A percentile compares a stretch with the other conserved stretches of the same genome.
Conservation (phyloP, 2,329 filamentous ascomycete genomes). For the Rasamsonia emersonii region DNA sequence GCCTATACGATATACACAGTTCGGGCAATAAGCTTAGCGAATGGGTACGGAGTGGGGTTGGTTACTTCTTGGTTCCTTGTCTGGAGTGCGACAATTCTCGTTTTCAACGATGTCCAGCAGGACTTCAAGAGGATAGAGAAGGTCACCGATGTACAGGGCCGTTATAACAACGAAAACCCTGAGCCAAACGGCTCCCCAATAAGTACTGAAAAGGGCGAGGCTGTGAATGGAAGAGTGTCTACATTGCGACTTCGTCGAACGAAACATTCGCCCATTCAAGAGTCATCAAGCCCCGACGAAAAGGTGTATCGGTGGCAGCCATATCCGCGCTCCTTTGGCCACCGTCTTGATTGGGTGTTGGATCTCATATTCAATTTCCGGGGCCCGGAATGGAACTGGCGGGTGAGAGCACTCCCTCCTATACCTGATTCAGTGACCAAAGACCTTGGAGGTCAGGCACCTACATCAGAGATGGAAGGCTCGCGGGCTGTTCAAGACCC, state of each 20-base stretch:
- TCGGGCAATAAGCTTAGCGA: constrained; percentile 41
- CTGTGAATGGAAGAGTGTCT: neutral
- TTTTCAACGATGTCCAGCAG: constrained; percentile 47
- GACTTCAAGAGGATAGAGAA: constrained; percentile 50
- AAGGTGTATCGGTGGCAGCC: constrained; percentile 44
- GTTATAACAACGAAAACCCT: neutral
- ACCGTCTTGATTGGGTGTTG: constrained; percentile 50
- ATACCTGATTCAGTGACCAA: constrained; percentile 20
- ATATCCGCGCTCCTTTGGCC: constrained; percentile 42
- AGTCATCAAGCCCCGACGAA: neutral
- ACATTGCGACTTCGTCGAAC: neutral
- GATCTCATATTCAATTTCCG: constrained; percentile 52
- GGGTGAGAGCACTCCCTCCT: constrained; percentile 38
- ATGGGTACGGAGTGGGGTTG: constrained; percentile 48
- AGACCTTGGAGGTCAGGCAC: constrained; percentile 12
- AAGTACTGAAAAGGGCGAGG: neutral
- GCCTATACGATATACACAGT: constrained; percentile 36
- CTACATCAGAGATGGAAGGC: constrained; percentile 5
- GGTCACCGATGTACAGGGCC: neutral
- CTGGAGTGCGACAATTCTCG: constrained; percentile 44
- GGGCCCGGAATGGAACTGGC: constrained; percentile 54
- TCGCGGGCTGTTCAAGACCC: constrained; percentile 22
- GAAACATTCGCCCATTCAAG: neutral
- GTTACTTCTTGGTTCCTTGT: constrained; percentile 46
- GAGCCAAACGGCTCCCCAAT: neutral